Percentiles rank a stretch among this genome's conserved stretches.
phyloP scores from a whole-genome alignment of 1,284 basidiomycete species.

The Apiotrichum gracile region DNA sequence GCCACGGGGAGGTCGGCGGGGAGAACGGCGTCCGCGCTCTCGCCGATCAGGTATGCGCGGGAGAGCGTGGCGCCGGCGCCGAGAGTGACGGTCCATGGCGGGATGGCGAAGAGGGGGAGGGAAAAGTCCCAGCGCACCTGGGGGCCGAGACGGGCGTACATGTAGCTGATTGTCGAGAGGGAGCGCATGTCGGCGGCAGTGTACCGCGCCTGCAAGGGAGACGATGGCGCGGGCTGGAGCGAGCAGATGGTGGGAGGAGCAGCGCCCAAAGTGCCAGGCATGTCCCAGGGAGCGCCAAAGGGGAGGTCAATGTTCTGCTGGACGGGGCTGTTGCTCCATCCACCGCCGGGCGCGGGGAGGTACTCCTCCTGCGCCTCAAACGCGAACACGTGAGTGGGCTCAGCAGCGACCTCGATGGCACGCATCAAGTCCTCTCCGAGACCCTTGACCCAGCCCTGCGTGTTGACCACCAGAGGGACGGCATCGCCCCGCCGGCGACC shows the following conservation, averaged over 20 bases:
- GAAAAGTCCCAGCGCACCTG: constrained; percentile 60
- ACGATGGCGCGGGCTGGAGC: constrained; percentile 37
- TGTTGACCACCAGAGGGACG: constrained; percentile 88
- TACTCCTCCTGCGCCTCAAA: constrained; percentile 33
- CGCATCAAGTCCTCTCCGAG: constrained; percentile 74
- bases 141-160: constrained; percentile 53
- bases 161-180: constrained; percentile 71
- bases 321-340: constrained; percentile 32
- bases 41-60: constrained; percentile 59
- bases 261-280: background rate
- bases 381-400: constrained; percentile 63
- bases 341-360: background rate
- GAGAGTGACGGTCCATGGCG: constrained; percentile 64
- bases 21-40: constrained; percentile 68
- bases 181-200: constrained; percentile 69
- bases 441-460: constrained; percentile 95
- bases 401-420: constrained; percentile 62
- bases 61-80: constrained; percentile 52
- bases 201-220: constrained; percentile 51
- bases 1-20: constrained; percentile 61
- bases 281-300: background rate
- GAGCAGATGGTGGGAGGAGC: constrained; percentile 3
- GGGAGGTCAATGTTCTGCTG: constrained; percentile 16
- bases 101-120: constrained; percentile 60
- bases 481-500: constrained; percentile 49